Evolutionary conservation across 257 asterid genomes (phyloP).

Genomic region (Haberlea rhodopensis): DNA sequence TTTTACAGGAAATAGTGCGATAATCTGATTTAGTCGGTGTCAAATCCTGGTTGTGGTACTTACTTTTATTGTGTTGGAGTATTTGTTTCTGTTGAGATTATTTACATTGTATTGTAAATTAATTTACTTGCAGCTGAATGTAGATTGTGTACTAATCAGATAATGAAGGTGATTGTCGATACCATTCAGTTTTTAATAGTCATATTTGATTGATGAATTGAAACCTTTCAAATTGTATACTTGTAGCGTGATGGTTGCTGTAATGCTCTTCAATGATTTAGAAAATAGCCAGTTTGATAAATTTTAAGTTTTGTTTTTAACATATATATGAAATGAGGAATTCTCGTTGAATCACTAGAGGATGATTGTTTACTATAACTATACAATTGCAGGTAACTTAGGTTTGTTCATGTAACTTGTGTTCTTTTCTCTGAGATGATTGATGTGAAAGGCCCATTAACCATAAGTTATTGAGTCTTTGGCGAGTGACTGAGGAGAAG

Average conservation of each 20-base stretch:
- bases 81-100: background rate
- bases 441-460: slow-evolving; percentile 28
- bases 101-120: no score
- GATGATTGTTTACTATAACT: slow-evolving; percentile 15
- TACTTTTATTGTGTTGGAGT: background rate
- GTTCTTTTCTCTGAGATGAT: slow-evolving; percentile 13
- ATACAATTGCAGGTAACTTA: slow-evolving; percentile 34
- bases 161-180: no score
- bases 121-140: background rate
- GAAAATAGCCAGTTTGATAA: no score
- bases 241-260: background rate
- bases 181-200: background rate
- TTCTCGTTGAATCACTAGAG: background rate
- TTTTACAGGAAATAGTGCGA: slow-evolving; percentile 9
- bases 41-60: slow-evolving; percentile 8
- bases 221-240: background rate
- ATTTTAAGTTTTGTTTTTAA: no score
- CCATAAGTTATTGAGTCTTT: slow-evolving; percentile 10
- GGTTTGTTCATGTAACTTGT: slow-evolving; percentile 17
- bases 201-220: background rate
- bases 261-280: background rate
- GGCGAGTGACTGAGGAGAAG: slow-evolving; percentile 36
- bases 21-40: slow-evolving; percentile 8
- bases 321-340: background rate
- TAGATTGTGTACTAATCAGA: background rate